Evolutionary conservation across 768 basidiomycete species (phyloP).

Genomic region (Suillus luteus): DNA sequence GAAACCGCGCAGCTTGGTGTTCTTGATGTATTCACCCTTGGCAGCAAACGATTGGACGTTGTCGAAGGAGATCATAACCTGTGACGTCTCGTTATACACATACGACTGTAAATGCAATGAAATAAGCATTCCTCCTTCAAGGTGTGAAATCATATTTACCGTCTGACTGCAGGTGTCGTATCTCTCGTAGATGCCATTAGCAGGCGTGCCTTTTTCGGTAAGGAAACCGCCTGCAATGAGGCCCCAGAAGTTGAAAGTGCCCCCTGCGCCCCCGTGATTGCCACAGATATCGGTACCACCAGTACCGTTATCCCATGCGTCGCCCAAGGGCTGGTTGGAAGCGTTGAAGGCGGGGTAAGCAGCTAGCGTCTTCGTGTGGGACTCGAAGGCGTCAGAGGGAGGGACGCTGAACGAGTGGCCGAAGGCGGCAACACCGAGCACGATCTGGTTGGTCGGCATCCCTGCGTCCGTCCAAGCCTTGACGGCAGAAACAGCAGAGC

Average conservation of each 20-base stretch:
- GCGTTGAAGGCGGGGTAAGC: constrained; percentile 54
- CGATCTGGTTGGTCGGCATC: constrained; percentile 67
- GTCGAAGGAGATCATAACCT: constrained; percentile 69
- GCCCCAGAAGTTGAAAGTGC: constrained; percentile 61
- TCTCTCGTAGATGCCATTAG: constrained; percentile 50
- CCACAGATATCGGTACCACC: constrained; percentile 60
- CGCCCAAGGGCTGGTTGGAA: constrained; percentile 49
- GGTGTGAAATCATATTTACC: constrained; percentile 39
- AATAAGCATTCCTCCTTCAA: not conserved
- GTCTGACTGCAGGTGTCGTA: constrained; percentile 75
- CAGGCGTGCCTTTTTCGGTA: constrained; percentile 28
- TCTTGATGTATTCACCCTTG: constrained; percentile 63
- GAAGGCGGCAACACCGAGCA: constrained; percentile 81
- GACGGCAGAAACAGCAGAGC: constrained; percentile 77
- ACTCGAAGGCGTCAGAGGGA: constrained; percentile 37
- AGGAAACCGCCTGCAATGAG: constrained; percentile 60
- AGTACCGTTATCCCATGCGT: constrained; percentile 49
- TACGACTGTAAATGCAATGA: constrained; percentile 52
- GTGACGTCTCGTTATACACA: constrained; percentile 57
- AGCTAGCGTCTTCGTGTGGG: constrained; percentile 40
- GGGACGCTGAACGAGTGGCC: constrained; percentile 70
- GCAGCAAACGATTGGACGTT: constrained; percentile 55
- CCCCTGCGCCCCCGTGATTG: constrained; percentile 44
- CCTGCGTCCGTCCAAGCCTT: constrained; percentile 74
- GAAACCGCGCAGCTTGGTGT: constrained; percentile 60